Evolutionary conservation across 1,284 basidiomycete species (phyloP), one percentile per base, ranked within the genome.

Genomic region (Malassezia sympodialis): DNA sequence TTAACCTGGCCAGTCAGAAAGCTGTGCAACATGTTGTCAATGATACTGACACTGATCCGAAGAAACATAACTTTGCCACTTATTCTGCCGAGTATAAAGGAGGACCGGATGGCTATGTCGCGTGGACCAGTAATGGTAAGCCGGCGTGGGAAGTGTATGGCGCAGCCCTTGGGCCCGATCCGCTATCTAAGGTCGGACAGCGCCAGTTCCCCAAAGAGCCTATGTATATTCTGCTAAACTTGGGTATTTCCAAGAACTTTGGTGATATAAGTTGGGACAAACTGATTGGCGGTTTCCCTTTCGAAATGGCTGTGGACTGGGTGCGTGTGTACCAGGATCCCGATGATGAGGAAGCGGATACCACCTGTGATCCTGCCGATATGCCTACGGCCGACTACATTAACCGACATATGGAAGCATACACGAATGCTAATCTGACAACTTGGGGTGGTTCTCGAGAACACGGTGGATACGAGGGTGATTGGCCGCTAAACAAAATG

Each of bases 81-180:
- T 56, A 56, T 40, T 49, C 47, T 11, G 15, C 49, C 12, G 53
- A 56, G 26, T 56, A 50, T 23, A 27, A 23, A 8, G 39, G 47
- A 4, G 49, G 49, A 15, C 34, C 37, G 15, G 40, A 51, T 19
- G 41, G 49, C 28, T 51, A 42, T 51, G 49, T 68, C n/a, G 51
- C 63, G 4, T 68, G 66, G 66, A 63, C 63, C 0, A 4, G 52
- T 14, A 49, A 54, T 27, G 61, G 62, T 10, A 41, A 65, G 15
- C 61, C 61, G 2, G 53, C 63, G 35, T 66, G 61, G 64, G 62
- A 83, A 2, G 65, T 96, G 49, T 81, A 82, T 35, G 80, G 80
- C n/a, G 75, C 78, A 37, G 90, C 86, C 5, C 80, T 91, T 76
- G 81, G 77, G 6, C 81, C 85, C 1, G 84, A 90, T 68, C 46